phyloP scores from a whole-genome alignment of 495 filamentous ascomycete species.

The Tuber magnatum region DNA sequence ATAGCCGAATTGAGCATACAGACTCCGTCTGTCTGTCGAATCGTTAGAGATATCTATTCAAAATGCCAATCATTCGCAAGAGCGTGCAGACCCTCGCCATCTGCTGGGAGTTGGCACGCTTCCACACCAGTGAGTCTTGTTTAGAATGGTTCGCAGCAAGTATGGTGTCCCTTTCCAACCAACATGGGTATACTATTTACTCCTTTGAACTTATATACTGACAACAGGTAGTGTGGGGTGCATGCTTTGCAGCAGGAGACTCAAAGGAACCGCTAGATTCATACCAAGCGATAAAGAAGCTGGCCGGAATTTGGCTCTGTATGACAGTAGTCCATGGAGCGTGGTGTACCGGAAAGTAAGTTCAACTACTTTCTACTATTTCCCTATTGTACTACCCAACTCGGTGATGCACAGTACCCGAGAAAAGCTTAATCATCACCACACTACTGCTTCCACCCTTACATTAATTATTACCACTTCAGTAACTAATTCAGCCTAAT shows the following conservation, averaged over 20 bases:
- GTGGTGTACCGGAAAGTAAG: constrained; percentile 3
- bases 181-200: neutral
- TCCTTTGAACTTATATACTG: neutral
- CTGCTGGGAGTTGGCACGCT: constrained; percentile 22
- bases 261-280: neutral
- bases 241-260: constrained; percentile 3
- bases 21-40: neutral
- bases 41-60: neutral
- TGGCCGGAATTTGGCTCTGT: constrained; percentile 4
- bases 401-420: neutral
- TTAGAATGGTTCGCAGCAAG: constrained; percentile 17
- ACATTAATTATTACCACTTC: neutral
- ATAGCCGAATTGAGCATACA: neutral
- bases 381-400: neutral
- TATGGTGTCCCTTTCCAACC: neutral
- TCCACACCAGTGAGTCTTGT: constrained; percentile 17
- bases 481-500: neutral
- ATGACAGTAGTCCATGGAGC: constrained; percentile 8
- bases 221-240: neutral
- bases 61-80: neutral
- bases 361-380: neutral
- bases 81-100: neutral
- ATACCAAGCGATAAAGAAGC: neutral
- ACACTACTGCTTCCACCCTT: neutral
- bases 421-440: neutral